These are phyloP conservation scores for Cytospora paraplurivora DNA, from an alignment of 2,329 filamentous ascomycete genomes.

Conservation along the genomic window DNA sequence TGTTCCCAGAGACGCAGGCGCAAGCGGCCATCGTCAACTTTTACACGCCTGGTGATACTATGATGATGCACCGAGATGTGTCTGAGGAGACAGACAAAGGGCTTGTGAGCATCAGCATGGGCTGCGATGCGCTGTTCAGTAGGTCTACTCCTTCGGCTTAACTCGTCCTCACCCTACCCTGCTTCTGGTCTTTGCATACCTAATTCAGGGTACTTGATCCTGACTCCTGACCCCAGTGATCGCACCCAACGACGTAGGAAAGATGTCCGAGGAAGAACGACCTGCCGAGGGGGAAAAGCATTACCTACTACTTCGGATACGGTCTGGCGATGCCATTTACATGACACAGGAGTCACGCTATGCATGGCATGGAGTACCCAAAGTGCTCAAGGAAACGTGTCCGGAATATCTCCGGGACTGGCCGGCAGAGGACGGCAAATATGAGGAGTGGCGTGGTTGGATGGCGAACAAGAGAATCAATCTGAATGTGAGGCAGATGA, in stretches of 20 bases:
- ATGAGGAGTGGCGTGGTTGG: constrained; percentile 78
- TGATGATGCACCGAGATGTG: constrained; percentile 92
- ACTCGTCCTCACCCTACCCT: not conserved
- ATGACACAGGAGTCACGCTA: constrained; percentile 83
- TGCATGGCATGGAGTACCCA: constrained; percentile 95
- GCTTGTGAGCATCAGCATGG: constrained; percentile 82
- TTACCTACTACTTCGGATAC: constrained; percentile 65
- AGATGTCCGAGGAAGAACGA: constrained; percentile 35
- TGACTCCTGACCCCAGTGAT: constrained; percentile 20
- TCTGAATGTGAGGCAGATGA: constrained; percentile 90
- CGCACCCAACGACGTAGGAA: constrained; percentile 57
- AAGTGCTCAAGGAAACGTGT: constrained; percentile 78
- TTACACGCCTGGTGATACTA: constrained; percentile 85
- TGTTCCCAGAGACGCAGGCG: constrained; percentile 77
- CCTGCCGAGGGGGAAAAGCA: constrained; percentile 42
- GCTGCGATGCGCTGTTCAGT: constrained; percentile 82
- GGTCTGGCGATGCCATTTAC: constrained; percentile 86
- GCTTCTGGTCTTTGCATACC: not conserved
- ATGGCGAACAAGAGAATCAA: constrained; percentile 88
- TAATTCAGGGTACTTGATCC: not conserved
- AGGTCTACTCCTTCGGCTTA: not conserved
- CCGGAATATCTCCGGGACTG: constrained; percentile 73
- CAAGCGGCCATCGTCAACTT: constrained; percentile 94
- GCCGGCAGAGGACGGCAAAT: constrained; percentile 62
- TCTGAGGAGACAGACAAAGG: constrained; percentile 80